phyloP scores from a whole-genome alignment of 495 filamentous ascomycete genomes.

The Hyaloscypha variabilis region DNA sequence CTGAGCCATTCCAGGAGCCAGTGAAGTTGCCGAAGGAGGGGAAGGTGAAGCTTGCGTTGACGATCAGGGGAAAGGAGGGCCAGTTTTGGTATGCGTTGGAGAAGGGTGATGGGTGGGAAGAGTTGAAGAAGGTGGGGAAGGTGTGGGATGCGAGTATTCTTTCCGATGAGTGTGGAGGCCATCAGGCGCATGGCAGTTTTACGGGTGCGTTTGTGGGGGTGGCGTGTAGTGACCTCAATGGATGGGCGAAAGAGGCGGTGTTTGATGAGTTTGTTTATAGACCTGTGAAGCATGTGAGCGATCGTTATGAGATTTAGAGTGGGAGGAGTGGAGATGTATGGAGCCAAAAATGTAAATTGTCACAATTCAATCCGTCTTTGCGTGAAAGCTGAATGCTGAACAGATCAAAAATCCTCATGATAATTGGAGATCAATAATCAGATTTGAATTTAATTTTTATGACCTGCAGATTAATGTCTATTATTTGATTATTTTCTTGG shows the following conservation, averaged over 20 bases:
- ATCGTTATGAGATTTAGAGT: conserved; percentile 44
- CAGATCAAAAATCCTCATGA: too few relatives aligned
- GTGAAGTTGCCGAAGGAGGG: conserved; percentile 51
- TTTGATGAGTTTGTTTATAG: conserved; percentile 55
- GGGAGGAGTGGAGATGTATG: too few relatives aligned
- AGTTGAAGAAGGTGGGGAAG: conserved; percentile 51
- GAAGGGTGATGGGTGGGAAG: too few relatives aligned
- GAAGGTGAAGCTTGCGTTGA: conserved; percentile 50
- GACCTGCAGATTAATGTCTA: too few relatives aligned
- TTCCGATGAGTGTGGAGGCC: conserved; percentile 58
- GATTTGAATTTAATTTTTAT: too few relatives aligned
- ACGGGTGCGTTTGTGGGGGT: conserved; percentile 59
- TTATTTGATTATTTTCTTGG: too few relatives aligned
- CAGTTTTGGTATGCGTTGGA: conserved; percentile 54
- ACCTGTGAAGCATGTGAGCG: conserved; percentile 47
- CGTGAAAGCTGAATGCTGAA: too few relatives aligned
- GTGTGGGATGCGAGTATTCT: conserved; percentile 55
- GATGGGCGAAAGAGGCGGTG: conserved; percentile 42
- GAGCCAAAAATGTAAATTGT: too few relatives aligned
- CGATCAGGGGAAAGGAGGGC: conserved; percentile 46
- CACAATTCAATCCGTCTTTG: too few relatives aligned
- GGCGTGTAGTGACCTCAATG: conserved; percentile 56
- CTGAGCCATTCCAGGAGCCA: conserved; percentile 36
- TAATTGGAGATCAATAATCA: too few relatives aligned
- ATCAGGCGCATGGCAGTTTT: conserved; percentile 57